Percentiles rank a stretch among this genome's conserved stretches.
phyloP scores from a whole-genome alignment of 805 yeast genomes.

The Blastobotrys parvus region DNA sequence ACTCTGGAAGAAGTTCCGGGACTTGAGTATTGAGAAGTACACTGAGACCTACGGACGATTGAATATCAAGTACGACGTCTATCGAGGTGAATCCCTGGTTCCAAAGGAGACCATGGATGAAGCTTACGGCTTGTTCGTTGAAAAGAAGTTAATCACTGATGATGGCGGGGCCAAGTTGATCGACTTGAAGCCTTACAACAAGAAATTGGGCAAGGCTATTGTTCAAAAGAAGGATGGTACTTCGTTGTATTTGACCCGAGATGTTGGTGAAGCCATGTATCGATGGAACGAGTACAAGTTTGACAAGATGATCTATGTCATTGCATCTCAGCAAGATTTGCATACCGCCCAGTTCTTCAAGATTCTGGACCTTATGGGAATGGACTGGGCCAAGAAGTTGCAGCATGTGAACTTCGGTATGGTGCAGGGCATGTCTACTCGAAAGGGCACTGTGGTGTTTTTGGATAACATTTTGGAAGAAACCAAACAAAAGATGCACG shows the following conservation, averaged over 20 bases:
- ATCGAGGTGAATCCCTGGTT: conserved; percentile 96
- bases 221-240: conserved; percentile 96
- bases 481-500: conserved; percentile 89
- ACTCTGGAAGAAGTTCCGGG: conserved; percentile 84
- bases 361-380: conserved; percentile 83
- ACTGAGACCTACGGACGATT: conserved; percentile 83
- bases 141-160: conserved; percentile 64
- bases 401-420: conserved; percentile 91
- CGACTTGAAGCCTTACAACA: conserved; percentile 75
- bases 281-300: conserved; percentile 78
- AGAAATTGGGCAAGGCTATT: conserved; percentile 86
- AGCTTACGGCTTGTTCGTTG: conserved; percentile 54
- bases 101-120: conserved; percentile 59
- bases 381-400: conserved; percentile 74
- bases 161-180: conserved; percentile 88
- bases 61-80: conserved; percentile 78
- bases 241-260: conserved; percentile 87
- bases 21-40: conserved; percentile 80
- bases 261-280: conserved; percentile 90
- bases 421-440: conserved; percentile 98
- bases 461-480: conserved; percentile 88
- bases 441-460: conserved; percentile 98
- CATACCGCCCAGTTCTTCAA: conserved; percentile 92
- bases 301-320: conserved; percentile 93
- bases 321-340: conserved; percentile 94